Evolutionary conservation across 2,329 filamentous ascomycete genomes (phyloP), one percentile per base, ranked within the genome.

Genomic region (Aspergillus piperis): DNA sequence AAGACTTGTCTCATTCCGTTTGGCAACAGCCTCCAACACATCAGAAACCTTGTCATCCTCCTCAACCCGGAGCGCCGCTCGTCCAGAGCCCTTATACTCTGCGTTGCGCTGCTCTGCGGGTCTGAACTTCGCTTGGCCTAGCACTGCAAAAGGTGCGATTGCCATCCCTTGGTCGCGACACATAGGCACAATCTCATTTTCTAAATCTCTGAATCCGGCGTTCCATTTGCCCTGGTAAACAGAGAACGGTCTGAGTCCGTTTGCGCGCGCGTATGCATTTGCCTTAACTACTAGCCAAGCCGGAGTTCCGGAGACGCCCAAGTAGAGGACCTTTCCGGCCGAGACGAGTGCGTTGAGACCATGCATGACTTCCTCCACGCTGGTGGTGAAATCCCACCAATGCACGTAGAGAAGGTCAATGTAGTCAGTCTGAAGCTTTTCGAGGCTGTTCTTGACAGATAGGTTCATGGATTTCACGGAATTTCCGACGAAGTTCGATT

Each of bases 401-500:
- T 63, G 61, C n/a, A 63, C 42, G 32, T 63, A 63, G 30, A 63
- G 54, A 13, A 63, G 17, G 51, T 63, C 61, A 50, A 63, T 63
- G 23, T 63, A 63, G 61, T 61, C 58, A 8, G 61, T 63, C 25
- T 60, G 58, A 1, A 63, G 50, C 13, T 63, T 61, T 3, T 48
- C n/a, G 8, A 63, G 55, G 17, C 54, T 58, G 13, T 30, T 30
- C 11, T 61, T 41, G 13, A 63, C 58, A 21, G 61, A 63, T n/a
- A 61, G 15, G 47, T 41, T 54, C 44, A 63, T 32, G 19, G 54
- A 57, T n/a, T 63, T 63, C 3, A 49, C 11, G 11, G 47, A 54
- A 30, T 63, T 63, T 47, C 61, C 61, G 19, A 58, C 58, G 36
- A 68, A 73, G 47, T 63, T 70, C 44, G 65, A 77, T 42, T 65